Evolutionary conservation across 441 rosid genomes (phyloP).

Genomic region (Eutrema salsugineum): DNA sequence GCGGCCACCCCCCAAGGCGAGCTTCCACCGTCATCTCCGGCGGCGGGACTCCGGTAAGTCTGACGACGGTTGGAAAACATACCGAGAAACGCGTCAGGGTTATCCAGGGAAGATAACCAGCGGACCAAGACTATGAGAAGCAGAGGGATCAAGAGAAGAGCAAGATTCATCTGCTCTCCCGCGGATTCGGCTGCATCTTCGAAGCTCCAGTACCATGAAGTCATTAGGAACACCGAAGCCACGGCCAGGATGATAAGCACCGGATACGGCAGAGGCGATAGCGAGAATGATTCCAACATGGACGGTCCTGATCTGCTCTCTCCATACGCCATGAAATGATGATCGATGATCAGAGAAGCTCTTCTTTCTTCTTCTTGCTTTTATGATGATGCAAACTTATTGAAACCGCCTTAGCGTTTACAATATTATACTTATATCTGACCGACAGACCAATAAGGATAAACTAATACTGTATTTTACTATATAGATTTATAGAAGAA

Average conservation of each 20-base stretch:
- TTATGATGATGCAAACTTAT: conserved; percentile 1
- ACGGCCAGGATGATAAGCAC: conserved; percentile 70
- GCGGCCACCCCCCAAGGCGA: conserved; percentile 96
- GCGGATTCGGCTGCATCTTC: conserved; percentile 59
- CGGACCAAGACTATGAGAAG: conserved; percentile 52
- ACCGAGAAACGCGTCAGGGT: conserved; percentile 43
- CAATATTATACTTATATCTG: background rate
- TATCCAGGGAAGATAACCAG: conserved; percentile 66
- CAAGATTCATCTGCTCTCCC: conserved; percentile 48
- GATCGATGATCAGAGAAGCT: background rate
- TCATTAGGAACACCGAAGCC: conserved; percentile 45
- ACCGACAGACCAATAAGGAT: background rate
- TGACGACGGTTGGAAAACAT: conserved; percentile 55
- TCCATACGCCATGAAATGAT: conserved; percentile 34
- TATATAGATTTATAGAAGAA: too few species aligned
- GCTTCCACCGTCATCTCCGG: conserved; percentile 59
- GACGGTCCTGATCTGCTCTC: conserved; percentile 43
- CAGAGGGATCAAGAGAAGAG: conserved; percentile 59
- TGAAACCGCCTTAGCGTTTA: conserved; percentile 18
- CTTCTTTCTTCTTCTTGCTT: background rate
- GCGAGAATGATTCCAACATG: conserved; percentile 58
- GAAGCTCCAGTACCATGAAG: conserved; percentile 60
- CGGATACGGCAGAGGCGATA: conserved; percentile 79
- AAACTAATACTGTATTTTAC: background rate
- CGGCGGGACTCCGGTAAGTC: conserved; percentile 25